Percentiles rank a stretch among this genome's conserved stretches.
phyloP scores from a whole-genome alignment of 164 flowering plant species.

The Echeveria elegans region DNA sequence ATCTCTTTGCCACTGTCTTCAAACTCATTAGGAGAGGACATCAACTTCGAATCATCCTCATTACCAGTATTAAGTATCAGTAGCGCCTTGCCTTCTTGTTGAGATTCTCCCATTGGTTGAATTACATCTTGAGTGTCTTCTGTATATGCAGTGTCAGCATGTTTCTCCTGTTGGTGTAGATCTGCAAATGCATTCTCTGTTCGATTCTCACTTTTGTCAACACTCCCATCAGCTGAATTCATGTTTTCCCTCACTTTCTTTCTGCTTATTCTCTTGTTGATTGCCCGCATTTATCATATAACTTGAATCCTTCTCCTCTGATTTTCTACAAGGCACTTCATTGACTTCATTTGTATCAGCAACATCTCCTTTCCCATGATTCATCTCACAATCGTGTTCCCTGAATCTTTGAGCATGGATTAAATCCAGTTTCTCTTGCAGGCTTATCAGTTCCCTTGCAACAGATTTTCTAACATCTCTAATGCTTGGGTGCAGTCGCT shows the following conservation, averaged over 20 bases:
- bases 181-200: not conserved
- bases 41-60: not conserved
- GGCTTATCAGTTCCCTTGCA: constrained; percentile 49
- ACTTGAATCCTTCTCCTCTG: not conserved
- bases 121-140: no score
- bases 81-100: not conserved
- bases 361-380: not conserved
- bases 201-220: no score
- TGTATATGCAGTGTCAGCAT: no score
- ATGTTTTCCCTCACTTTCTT: not conserved
- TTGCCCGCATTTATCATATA: not conserved
- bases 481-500: constrained; percentile 53
- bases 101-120: no score
- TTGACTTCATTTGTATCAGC: not conserved
- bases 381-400: not conserved
- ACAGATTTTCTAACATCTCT: constrained; percentile 61
- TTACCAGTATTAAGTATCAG: not conserved
- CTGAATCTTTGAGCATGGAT: constrained; percentile 10
- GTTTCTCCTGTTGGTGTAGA: no score
- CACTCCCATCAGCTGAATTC: not conserved
- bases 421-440: constrained; percentile 64
- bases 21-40: not conserved
- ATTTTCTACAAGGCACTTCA: not conserved
- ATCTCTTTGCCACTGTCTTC: not conserved
- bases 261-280: not conserved